Percentiles rank a stretch among this genome's conserved stretches.
Conservation (phyloP, 2,329 filamentous ascomycete species). For the Venturia aucupariae region DNA sequence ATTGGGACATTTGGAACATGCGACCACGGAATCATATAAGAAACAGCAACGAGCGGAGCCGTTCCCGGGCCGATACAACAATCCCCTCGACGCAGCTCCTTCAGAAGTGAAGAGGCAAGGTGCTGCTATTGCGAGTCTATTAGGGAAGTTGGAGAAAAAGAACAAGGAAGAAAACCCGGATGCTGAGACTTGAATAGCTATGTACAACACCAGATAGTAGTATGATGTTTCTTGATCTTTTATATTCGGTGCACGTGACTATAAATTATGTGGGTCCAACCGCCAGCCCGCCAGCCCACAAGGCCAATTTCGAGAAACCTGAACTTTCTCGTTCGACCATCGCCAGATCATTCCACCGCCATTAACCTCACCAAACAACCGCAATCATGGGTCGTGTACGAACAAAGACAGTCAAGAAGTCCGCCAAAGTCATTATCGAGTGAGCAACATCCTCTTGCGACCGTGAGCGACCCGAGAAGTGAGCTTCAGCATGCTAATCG, state of each 20-base stretch:
- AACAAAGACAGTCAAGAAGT: slow-evolving; percentile 64
- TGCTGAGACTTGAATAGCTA: too few species aligned
- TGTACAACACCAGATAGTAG: too few species aligned
- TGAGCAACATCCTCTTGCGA: slow-evolving; percentile 51
- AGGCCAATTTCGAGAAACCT: not conserved
- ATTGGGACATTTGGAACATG: not conserved
- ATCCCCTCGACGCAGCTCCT: not conserved
- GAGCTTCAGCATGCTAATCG: not conserved
- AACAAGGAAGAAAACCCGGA: not conserved
- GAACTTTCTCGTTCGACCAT: not conserved
- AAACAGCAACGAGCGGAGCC: not conserved
- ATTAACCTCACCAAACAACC: slow-evolving; percentile 18
- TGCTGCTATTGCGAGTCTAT: not conserved
- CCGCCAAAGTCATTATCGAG: slow-evolving; percentile 99
- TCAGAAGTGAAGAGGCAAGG: not conserved
- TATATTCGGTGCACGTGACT: not conserved
- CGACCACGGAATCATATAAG: not conserved
- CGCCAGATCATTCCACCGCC: not conserved
- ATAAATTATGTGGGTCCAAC: not conserved
- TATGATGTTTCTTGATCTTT: not conserved
- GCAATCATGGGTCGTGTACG: slow-evolving; percentile 48
- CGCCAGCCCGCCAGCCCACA: not conserved
- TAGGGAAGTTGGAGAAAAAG: not conserved
- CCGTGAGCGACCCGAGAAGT: slow-evolving; percentile 1
- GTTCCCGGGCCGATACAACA: not conserved